Percentiles rank a stretch among this genome's conserved stretches.
These are phyloP conservation scores for Piper longum DNA, from an alignment of 164 flowering plant genomes.

Conservation along the genomic window DNA sequence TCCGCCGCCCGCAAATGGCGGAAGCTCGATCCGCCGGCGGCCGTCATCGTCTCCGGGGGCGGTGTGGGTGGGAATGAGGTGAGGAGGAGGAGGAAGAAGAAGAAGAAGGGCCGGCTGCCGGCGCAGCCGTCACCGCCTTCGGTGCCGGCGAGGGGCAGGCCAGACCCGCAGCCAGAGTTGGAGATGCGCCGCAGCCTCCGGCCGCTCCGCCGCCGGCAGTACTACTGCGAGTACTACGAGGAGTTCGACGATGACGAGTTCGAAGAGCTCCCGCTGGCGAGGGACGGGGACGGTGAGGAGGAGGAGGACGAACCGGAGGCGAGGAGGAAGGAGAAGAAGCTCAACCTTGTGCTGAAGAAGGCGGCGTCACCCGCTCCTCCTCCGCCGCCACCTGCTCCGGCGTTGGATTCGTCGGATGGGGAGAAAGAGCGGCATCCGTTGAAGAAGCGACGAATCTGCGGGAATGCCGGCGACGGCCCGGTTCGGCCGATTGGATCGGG, in stretches of 20 bases:
- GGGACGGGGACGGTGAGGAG: constrained; percentile 3
- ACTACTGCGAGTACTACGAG: constrained; percentile 21
- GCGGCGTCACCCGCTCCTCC: constrained; percentile 14
- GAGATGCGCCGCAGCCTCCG: constrained; percentile 10
- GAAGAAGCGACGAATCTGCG: constrained; percentile 38
- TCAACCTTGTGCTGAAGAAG: constrained; percentile 33
- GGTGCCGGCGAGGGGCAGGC: constrained; percentile 1
- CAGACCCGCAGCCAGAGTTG: constrained; percentile 27
- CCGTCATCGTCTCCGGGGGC: not conserved
- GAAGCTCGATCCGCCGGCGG: constrained; percentile 1
- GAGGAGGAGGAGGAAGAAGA: constrained; percentile 11
- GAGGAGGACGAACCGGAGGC: constrained; percentile 23
- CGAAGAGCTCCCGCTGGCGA: constrained; percentile 12
- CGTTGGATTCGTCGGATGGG: constrained; percentile 11
- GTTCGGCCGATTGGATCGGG: constrained; percentile 13
- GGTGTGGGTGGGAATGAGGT: too few species aligned
- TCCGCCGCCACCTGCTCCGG: constrained; percentile 7
- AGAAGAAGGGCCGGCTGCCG: constrained; percentile 62
- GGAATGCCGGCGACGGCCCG: constrained; percentile 9
- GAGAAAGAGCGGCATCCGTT: constrained; percentile 17
- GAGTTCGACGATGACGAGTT: constrained; percentile 18
- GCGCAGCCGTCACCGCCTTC: constrained; percentile 38
- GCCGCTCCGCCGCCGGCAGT: constrained; percentile 2
- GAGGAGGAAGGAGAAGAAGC: constrained; percentile 50
- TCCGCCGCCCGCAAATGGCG: constrained; percentile 6